Percentiles rank a stretch among this genome's conserved stretches.
Evolutionary conservation across 1,284 basidiomycete genomes (phyloP).

Genomic region (Schizopora paradoxa): DNA sequence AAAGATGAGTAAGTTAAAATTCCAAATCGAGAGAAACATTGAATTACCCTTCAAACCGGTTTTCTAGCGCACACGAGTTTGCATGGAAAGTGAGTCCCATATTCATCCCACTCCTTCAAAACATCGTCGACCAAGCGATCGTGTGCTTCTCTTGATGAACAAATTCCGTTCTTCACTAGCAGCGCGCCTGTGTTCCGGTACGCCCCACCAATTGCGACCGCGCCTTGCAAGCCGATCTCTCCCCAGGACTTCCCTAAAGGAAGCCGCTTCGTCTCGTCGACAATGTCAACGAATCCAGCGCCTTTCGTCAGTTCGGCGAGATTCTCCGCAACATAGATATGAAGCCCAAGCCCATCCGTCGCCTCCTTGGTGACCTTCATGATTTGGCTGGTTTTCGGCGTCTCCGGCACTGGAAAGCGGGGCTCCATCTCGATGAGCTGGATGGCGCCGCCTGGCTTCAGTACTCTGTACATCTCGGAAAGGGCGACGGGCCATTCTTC

Average conservation of each 20-base stretch:
- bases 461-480: slow-evolving; percentile 17
- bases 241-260: background rate
- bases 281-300: background rate
- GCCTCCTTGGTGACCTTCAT: background rate
- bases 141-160: background rate
- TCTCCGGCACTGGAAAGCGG: background rate
- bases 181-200: background rate
- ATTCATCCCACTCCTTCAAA: background rate
- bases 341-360: background rate
- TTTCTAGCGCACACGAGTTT: background rate
- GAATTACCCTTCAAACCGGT: too few species aligned
- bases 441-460: slow-evolving; percentile 19
- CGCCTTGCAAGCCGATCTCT: too few species aligned
- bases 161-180: background rate
- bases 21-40: too few species aligned
- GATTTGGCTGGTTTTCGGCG: background rate
- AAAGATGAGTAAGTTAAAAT: too few species aligned
- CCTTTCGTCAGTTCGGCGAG: background rate
- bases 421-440: slow-evolving; percentile 17
- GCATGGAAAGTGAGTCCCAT: background rate
- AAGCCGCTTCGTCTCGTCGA: background rate
- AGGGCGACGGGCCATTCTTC: slow-evolving; percentile 16
- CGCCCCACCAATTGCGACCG: too few species aligned
- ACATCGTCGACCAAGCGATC: background rate
- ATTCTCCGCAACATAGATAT: background rate